phyloP scores from a whole-genome alignment of 2,329 filamentous ascomycete genomes.

The Rutstroemia sp. region DNA sequence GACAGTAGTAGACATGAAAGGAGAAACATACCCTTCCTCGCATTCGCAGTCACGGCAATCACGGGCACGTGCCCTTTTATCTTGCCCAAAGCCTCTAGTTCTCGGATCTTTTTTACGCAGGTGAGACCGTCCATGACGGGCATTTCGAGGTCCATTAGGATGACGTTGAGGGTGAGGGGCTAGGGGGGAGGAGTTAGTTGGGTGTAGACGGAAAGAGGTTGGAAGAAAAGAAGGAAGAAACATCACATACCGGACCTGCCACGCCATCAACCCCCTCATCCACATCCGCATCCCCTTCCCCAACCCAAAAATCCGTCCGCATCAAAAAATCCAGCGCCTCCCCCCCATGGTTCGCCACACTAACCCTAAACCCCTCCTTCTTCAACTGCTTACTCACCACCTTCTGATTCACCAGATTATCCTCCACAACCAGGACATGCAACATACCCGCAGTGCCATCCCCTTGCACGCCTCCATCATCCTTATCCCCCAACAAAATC shows the following conservation, averaged over 20 bases:
- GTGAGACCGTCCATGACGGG: conserved; percentile 76
- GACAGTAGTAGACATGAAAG: too few relatives aligned
- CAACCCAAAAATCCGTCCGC: conserved; percentile 46
- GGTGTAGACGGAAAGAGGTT: not conserved
- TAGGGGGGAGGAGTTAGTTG: too few relatives aligned
- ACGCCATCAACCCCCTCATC: conserved; percentile 29
- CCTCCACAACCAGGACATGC: conserved; percentile 54
- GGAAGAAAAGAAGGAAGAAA: not conserved
- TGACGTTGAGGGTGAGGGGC: conserved; percentile 44
- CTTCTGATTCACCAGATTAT: conserved; percentile 35
- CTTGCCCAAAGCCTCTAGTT: conserved; percentile 54
- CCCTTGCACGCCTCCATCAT: not conserved
- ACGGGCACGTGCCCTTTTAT: conserved; percentile 62
- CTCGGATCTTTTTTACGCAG: conserved; percentile 63
- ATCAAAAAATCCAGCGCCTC: conserved; percentile 53
- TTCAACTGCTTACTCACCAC: conserved; percentile 54
- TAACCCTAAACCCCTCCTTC: conserved; percentile 52
- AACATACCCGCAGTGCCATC: not conserved
- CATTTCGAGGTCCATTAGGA: conserved; percentile 79
- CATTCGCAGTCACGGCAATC: conserved; percentile 73
- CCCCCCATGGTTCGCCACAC: conserved; percentile 57
- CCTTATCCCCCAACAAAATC: conserved; percentile 36
- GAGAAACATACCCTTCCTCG: conserved; percentile 34
- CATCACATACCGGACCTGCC: not conserved
- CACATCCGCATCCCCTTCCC: not conserved